Evolutionary conservation across 371 early-diverging fungal species (phyloP), one percentile per base, ranked within the genome.

Genomic region (Apophysomyces ossiformis): DNA sequence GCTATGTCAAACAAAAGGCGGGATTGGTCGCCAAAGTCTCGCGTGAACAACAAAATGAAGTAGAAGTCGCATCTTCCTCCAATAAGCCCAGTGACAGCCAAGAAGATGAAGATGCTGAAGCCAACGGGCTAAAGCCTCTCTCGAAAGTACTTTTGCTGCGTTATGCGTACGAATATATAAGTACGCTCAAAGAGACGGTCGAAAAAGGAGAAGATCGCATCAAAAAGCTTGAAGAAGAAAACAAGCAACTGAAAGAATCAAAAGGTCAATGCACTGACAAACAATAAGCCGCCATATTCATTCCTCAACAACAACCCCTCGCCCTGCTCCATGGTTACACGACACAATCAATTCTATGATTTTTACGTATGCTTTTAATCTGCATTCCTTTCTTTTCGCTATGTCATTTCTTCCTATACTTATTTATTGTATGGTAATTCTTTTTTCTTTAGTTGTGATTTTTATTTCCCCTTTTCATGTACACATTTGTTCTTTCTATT

Each of bases 111-210:
- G 67, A 64, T 9, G 45, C 65, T 45, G 46, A 58, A 7, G 21
- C 38, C 1, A 70, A 70, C 11, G 60, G 47, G 15, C 57, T 66
- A 15, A 81, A 81, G 43, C 84, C 81, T 4, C 65, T 84, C 7
- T 81, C 81, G 45, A 84, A 84, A 44, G 84, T 84, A n/a, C 35
- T 81, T 12, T 54, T 84, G 36, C 71, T 84, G 21, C 77, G 73
- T 15, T 81, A 84, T 64, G 85, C 88, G 0, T 87, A 84, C 41
- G 86, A 85, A 57, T 87, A 87, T 43, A 92, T 92, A 54, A 71
- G 81, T 21, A 58, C 68, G 13, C 72, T 90, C 21, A 85, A 83
- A 37, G 60, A 16, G 5, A 70, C 67, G 0, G 54, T 79, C 12
- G 57, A 65, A 13, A 71, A 79, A 43, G 63, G 70, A 47, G 83